Evolutionary conservation across 1,284 basidiomycete species (phyloP), one percentile per base, ranked within the genome.

Genomic region (Ustilago shanxiensis): DNA sequence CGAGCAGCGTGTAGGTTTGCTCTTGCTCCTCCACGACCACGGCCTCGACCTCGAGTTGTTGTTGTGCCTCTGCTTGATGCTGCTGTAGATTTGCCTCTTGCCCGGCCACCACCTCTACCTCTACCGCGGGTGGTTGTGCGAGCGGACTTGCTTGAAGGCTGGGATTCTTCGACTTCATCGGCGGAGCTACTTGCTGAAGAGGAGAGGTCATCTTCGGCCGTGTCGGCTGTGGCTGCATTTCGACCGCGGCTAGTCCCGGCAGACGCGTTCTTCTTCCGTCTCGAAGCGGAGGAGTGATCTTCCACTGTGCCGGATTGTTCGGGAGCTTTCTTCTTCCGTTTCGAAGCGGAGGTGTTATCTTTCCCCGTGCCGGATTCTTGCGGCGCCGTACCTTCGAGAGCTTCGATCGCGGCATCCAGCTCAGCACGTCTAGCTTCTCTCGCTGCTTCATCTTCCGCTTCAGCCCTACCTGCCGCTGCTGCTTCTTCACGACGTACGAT

Each of bases 351-450:
- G 16, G 31, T 45, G 2, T 28, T 20, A 18, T 24, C 29, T n/a
- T n/a, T n/a, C n/a, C n/a, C n/a, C n/a, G n/a, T n/a, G n/a, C n/a
- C n/a, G n/a, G n/a, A n/a, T n/a, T n/a, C n/a, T n/a, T n/a, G n/a
- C 20, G 45, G 28, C 29, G 7, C 28, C 35, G 39, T 37, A 16
- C 72, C 74, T 37, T 79, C 74, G 16, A 77, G 57, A 22, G 71
- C 77, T 35, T 68, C 73, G 29, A 77, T 72, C 20, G 74, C 68
- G 3, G 74, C 74, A 51, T 79, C 77, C 37, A 79, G 50, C 24
- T 77, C 74, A 1, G 59, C 67, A 3, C 53, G 45, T 16, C 66
- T 56, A 14, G 54, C 68, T 22, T 39, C 59, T 6, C 63, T 56
- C 20, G 58, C 63, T n/a, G 31, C 61, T 3, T n/a, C 51, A 18